Conservation (phyloP, 306 rosid genomes). For the Cicer judaicum region DNA sequence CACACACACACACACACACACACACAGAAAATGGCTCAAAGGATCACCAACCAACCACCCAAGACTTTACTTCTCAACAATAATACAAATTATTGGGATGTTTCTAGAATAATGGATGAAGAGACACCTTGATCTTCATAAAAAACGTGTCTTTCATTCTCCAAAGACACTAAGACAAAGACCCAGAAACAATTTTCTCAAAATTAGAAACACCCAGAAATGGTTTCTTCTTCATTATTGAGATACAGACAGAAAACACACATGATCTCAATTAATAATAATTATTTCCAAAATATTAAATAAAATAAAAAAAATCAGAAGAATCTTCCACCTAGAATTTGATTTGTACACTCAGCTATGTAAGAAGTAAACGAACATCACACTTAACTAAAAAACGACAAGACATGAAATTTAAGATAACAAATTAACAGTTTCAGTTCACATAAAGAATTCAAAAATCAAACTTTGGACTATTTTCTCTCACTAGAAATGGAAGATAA, state of each 20-base stretch:
- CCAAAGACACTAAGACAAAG: conserved; percentile 22
- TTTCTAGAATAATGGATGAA: conserved; percentile 54
- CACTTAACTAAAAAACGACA: conserved; percentile 40
- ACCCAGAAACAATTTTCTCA: conserved; percentile 46
- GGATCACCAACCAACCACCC: conserved; percentile 39
- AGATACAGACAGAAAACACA: conserved; percentile 52
- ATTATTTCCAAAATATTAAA: background rate
- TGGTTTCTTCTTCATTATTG: conserved; percentile 37
- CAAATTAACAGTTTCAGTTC: conserved; percentile 19
- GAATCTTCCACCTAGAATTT: conserved; percentile 40
- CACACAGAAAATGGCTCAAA: conserved; percentile 33
- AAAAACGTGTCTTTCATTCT: conserved; percentile 48
- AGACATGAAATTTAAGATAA: background rate
- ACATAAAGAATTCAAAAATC: conserved; percentile 57
- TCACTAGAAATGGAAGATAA: conserved; percentile 47
- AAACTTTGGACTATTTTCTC: conserved; percentile 46
- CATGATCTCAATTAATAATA: conserved; percentile 5
- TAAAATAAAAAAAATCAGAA: conserved; percentile 22
- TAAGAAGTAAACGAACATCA: conserved; percentile 32
- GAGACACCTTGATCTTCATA: conserved; percentile 24
- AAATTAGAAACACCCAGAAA: conserved; percentile 49
- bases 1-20: conserved; percentile 34
- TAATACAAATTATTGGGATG: conserved; percentile 21
- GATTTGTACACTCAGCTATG: background rate
- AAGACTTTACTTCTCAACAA: conserved; percentile 39